Evolutionary conservation across 2,329 filamentous ascomycete species (phyloP).

Genomic region (Colletotrichum tropicale): DNA sequence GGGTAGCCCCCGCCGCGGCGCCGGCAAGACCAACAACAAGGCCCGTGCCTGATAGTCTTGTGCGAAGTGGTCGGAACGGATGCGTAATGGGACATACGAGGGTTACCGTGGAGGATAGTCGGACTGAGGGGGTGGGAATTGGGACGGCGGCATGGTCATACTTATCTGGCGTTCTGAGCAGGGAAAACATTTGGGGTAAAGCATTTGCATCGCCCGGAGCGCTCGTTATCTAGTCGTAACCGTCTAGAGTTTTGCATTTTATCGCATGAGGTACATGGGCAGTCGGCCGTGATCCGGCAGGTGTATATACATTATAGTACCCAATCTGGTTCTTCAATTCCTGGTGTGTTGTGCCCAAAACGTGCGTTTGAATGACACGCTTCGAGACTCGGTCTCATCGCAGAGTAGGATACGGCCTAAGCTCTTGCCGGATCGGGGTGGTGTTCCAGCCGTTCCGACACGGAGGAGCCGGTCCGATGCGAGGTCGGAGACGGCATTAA

Average conservation of each 20-base stretch:
- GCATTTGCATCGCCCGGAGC: slow-evolving; percentile 18
- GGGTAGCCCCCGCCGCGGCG: slow-evolving; percentile 16
- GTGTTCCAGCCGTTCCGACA: background rate
- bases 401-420: background rate
- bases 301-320: background rate
- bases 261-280: background rate
- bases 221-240: slow-evolving; percentile 10
- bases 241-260: slow-evolving; percentile 3
- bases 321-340: background rate
- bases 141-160: slow-evolving; percentile 6
- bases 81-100: background rate
- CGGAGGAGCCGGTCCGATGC: background rate
- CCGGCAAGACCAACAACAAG: slow-evolving; percentile 28
- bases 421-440: background rate
- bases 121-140: background rate
- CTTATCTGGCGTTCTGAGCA: slow-evolving; percentile 17
- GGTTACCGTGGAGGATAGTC: background rate
- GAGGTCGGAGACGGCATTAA: background rate
- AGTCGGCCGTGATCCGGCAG: background rate
- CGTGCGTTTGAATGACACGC: background rate
- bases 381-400: background rate
- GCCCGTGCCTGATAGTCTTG: background rate
- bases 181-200: slow-evolving; percentile 16
- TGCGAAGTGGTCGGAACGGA: background rate
- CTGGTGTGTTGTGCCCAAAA: background rate